Percentiles rank a stretch among this genome's conserved stretches.
Evolutionary conservation across 225 moss, liverwort and hornwort species (phyloP).

Genomic region (Straminergon stramineum): DNA sequence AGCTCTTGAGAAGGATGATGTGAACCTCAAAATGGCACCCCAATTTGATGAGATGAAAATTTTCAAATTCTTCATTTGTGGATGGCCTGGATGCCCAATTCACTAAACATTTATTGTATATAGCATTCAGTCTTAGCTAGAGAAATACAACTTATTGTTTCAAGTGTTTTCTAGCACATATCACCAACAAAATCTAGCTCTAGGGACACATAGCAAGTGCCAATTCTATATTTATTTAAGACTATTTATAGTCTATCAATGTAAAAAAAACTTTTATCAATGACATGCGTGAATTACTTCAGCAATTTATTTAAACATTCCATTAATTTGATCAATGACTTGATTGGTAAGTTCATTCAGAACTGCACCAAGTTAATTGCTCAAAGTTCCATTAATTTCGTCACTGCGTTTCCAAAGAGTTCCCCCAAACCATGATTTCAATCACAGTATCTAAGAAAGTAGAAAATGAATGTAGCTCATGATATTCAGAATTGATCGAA

Average conservation of each 20-base stretch:
- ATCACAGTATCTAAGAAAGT: not conserved
- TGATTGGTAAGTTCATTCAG: not conserved
- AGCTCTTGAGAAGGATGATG: not conserved
- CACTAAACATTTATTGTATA: not conserved
- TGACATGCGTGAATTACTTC: not conserved
- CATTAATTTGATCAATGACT: not conserved
- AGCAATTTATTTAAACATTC: too few relatives aligned
- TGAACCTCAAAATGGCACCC: too few relatives aligned
- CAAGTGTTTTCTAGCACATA: not conserved
- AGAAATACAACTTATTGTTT: not conserved
- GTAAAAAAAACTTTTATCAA: not conserved
- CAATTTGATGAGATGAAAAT: not conserved
- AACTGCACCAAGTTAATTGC: not conserved
- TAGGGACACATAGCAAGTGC: not conserved
- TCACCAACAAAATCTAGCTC: fast-evolving
- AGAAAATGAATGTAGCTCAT: not conserved
- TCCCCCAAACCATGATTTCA: not conserved
- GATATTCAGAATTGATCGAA: not conserved
- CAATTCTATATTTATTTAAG: not conserved
- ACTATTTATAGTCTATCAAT: not conserved
- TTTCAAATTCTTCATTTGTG: not conserved
- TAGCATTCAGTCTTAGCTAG: not conserved
- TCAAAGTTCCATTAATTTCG: not conserved
- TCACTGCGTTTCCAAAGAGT: not conserved
- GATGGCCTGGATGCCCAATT: not conserved